Evolutionary conservation across 192 early-diverging fungal species (phyloP).

Genomic region (Mortierella hygrophila): DNA sequence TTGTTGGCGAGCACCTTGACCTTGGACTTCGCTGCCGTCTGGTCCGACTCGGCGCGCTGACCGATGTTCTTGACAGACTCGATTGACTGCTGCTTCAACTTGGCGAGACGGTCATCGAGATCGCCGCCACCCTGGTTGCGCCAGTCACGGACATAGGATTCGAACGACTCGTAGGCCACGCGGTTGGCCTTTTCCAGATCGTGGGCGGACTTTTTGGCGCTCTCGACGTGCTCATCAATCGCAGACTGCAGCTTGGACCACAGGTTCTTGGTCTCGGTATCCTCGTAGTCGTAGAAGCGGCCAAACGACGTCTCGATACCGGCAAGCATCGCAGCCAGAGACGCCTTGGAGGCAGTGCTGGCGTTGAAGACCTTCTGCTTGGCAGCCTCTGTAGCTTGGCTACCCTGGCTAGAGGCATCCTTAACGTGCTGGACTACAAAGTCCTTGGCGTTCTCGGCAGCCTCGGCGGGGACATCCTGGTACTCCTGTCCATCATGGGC

Average conservation of each 20-base stretch:
- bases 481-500: constrained; percentile 14
- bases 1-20: constrained; percentile 31
- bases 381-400: constrained; percentile 16
- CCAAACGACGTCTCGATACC: constrained; percentile 35
- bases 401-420: constrained; percentile 18
- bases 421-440: constrained; percentile 5
- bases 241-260: constrained; percentile 45
- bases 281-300: constrained; percentile 43
- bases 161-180: constrained; percentile 36
- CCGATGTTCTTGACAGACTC: constrained; percentile 43
- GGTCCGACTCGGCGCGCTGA: constrained; percentile 18
- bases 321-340: constrained; percentile 42
- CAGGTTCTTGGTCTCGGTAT: constrained; percentile 38
- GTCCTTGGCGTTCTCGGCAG: constrained; percentile 29
- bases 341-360: constrained; percentile 25
- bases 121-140: constrained; percentile 12
- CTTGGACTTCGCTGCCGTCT: constrained; percentile 27
- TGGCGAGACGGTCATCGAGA: constrained; percentile 22
- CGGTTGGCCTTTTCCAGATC: constrained; percentile 44
- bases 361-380: constrained; percentile 40
- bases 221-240: constrained; percentile 42
- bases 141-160: constrained; percentile 48
- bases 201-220: constrained; percentile 24
- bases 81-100: constrained; percentile 16
- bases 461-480: constrained; percentile 7